Evolutionary conservation across 106 monocot species (phyloP), one percentile per base, ranked within the genome.

Genomic region (Platanthera zijinensis): DNA sequence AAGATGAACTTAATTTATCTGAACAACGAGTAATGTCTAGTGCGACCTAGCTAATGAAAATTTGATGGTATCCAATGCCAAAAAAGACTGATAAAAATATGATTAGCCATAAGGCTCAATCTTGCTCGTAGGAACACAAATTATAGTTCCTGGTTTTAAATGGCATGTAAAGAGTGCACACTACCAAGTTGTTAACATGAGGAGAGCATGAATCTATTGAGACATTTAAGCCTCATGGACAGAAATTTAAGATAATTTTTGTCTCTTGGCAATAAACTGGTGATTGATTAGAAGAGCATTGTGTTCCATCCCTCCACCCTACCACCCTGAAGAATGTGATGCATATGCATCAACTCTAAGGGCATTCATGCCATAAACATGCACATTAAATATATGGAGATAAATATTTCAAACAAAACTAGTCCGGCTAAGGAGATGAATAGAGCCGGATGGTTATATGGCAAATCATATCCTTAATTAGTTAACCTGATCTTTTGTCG

Each of bases 401-500:
- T 10, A 66, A 66, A 66, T 66, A 32, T 66, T 3, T 30, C 18
- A 32, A 66, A 19, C 25, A 30, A 66, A 66, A 32, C 32, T 10
- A 30, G 32, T 19, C 32, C 10, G 32, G 59, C 6, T 61, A 61
- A 32, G 39, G 32, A 66, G 28, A 66, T 39, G 9, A 30, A 66
- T 12, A 9, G 11, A 19, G 66, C n/a, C 4, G 0, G 21, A 19
- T 10, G 32, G 32, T 5, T 8, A 66, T 66, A 66, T 66, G 11
- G 11, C 66, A 66, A 32, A 66, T 19, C 32, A 66, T 66, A 32
- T 66, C 11, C 28, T 30, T 66, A 66, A 66, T 19, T 30, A 30
- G 66, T 9, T 18, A 66, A 85, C 87, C 90, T 87, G 85, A 54
- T 87, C 87, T 84, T 83, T 87, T 59, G 85, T 81, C 51, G 87